These are phyloP conservation scores for Cercospora sp. DNA, from an alignment of 2,329 filamentous ascomycete species.

Conservation along the genomic window DNA sequence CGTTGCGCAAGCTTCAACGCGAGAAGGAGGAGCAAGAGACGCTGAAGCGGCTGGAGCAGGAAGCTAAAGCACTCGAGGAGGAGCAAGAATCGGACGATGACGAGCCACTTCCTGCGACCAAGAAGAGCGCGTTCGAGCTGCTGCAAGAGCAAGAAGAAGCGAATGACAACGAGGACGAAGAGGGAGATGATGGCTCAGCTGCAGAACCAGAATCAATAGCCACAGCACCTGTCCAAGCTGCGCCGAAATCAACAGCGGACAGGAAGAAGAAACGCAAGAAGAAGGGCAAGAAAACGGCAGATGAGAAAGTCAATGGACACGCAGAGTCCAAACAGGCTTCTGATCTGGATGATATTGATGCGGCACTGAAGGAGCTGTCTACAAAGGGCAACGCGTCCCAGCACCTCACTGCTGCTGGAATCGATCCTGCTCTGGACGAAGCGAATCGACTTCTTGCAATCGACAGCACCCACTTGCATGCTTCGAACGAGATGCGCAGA, in stretches of 20 bases:
- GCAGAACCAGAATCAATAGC: constrained; percentile 34
- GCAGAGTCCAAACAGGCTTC: constrained; percentile 16
- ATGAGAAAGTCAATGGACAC: constrained; percentile 19
- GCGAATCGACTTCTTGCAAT: constrained; percentile 58
- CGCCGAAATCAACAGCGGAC: constrained; percentile 39
- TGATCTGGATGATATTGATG: constrained; percentile 65
- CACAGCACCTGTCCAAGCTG: constrained; percentile 5
- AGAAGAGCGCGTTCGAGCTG: constrained; percentile 51
- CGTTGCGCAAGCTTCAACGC: constrained; percentile 63
- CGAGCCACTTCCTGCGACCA: constrained; percentile 27
- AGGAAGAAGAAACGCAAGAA: constrained; percentile 64
- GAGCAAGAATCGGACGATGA: constrained; percentile 44
- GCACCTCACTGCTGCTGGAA: constrained; percentile 25
- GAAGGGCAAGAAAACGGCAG: constrained; percentile 49
- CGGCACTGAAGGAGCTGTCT: constrained; percentile 60
- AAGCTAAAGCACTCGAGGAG: constrained; percentile 34
- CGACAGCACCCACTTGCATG: constrained; percentile 74
- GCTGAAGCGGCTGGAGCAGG: constrained; percentile 42
- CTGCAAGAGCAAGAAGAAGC: constrained; percentile 45
- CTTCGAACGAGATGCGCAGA: constrained; percentile 84
- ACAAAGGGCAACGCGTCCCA: constrained; percentile 34
- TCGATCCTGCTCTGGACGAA: constrained; percentile 48
- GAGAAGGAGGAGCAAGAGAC: constrained; percentile 60
- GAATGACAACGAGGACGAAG: constrained; percentile 38
- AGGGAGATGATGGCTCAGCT: constrained; percentile 35